Evolutionary conservation across 345 rosid species (phyloP).

Genomic region (Syzygium aromaticum): DNA sequence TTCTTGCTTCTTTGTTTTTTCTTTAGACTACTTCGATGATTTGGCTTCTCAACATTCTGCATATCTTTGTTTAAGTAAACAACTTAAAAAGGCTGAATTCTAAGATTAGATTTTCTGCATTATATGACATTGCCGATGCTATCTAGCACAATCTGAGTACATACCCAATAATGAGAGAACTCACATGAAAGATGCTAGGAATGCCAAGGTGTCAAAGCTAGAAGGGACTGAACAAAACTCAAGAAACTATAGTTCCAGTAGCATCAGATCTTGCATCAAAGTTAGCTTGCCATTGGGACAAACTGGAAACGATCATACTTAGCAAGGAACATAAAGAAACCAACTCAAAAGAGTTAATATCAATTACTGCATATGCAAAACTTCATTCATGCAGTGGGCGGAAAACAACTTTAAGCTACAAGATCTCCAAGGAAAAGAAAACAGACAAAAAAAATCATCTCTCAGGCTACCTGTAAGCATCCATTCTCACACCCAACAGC

Average conservation of each 20-base stretch:
- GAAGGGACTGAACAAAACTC: not conserved
- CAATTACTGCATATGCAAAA: not conserved
- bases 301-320: not conserved
- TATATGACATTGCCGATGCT: not conserved
- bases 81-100: not conserved
- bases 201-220: not conserved
- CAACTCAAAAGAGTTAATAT: not conserved
- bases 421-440: not conserved
- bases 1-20: not conserved
- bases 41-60: not conserved
- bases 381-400: not conserved
- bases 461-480: slow-evolving; percentile 62
- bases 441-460: not conserved
- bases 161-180: not conserved
- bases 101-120: not conserved
- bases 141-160: not conserved
- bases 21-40: not conserved
- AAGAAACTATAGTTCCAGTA: not conserved
- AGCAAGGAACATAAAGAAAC: not conserved
- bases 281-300: not conserved
- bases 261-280: not conserved
- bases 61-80: not conserved
- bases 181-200: not conserved
- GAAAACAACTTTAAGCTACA: not conserved
- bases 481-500: slow-evolving; percentile 99